Base-by-base conservation (phyloP, 352 stramenopile genomes). In the Pythium apleroticum region DNA sequence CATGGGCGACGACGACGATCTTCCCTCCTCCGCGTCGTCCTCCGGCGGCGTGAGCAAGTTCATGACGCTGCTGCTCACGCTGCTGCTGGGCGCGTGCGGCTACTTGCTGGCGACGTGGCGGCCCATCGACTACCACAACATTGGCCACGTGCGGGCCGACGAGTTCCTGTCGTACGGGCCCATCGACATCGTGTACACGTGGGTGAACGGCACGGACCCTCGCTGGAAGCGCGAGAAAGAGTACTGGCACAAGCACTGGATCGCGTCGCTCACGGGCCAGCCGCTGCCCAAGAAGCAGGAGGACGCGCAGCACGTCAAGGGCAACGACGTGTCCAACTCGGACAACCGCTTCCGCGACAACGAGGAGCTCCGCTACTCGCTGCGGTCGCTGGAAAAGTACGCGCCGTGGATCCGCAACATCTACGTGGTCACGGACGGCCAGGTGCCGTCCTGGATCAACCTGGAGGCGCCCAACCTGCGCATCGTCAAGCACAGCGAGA, bases 161-260 rank as follows among this genome's bases (percentile, higher is more conserved):
- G 73, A 81, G 9, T 93, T 72, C 52, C 61, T 95, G 14, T 68
- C 80, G 5, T 96, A 96, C 65, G 85, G 84, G 0, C 84, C 89
- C 17, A 97, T 98, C 57, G 95, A 98, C 73, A 93, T 97, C 27
- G 95, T 98, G 25, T 98, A 98, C 75, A 98, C 95, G 65, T 98
- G 95, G 95, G 94, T 98, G 50, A 98, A 98, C 65, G 95, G 95
- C 50, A 96, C 89, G 14, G 95, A 98, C 59, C 91, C 95, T 12
- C 76, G 87, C 15, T 98, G 95, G 95, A 90, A 96, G 49, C 80
- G 79, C 19, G 76, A 95, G 50, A 96, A 96, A 60, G 84, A 93
- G 53, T 91, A 89, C 66, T 96, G 84, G 83, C 87, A 96, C 74
- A 88, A 90, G 65, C 84, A 91, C 69, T 96, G 87, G 87, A 90